Percentiles rank a stretch among this genome's conserved stretches.
Conservation (phyloP, 2,329 filamentous ascomycete species). For the Rhexocercosporidium sp. region DNA sequence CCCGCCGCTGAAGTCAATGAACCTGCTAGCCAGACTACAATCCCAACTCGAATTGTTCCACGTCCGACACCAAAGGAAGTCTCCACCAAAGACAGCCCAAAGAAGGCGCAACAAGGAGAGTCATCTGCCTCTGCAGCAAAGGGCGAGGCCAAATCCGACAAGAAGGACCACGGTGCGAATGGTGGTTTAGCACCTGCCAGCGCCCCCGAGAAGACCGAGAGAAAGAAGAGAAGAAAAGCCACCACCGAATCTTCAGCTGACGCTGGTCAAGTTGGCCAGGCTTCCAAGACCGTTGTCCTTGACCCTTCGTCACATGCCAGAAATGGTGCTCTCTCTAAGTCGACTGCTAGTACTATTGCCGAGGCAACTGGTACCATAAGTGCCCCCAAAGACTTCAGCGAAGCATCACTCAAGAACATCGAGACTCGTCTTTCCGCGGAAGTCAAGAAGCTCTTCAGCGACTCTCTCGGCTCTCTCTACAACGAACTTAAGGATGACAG, state of each 20-base stretch:
- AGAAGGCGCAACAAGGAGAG: conserved; percentile 35
- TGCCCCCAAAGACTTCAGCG: conserved; percentile 44
- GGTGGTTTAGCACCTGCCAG: conserved; percentile 35
- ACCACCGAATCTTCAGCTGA: conserved; percentile 30
- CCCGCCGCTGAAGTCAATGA: conserved; percentile 28
- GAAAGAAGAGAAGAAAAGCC: conserved; percentile 74
- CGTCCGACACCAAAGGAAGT: conserved; percentile 38
- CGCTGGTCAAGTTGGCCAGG: conserved; percentile 29
- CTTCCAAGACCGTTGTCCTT: conserved; percentile 40
- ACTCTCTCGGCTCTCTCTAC: conserved; percentile 65
- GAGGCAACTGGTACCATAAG: conserved; percentile 24
- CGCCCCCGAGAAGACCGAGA: conserved; percentile 63
- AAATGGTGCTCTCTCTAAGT: conserved; percentile 35
- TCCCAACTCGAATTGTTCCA: conserved; percentile 36
- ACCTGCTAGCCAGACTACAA: conserved; percentile 25
- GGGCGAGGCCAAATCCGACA: conserved; percentile 41
- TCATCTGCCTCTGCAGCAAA: conserved; percentile 30
- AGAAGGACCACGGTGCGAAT: conserved; percentile 30
- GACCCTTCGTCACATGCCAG: conserved; percentile 40
- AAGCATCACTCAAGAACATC: conserved; percentile 53
- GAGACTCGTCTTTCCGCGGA: conserved; percentile 53
- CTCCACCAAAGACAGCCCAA: conserved; percentile 33
- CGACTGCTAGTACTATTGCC: conserved; percentile 23
- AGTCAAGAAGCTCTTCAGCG: conserved; percentile 57
- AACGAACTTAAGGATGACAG: conserved; percentile 71